phyloP scores from a whole-genome alignment of 108 stramenopile genomes.

The Nitzschia sp. region DNA sequence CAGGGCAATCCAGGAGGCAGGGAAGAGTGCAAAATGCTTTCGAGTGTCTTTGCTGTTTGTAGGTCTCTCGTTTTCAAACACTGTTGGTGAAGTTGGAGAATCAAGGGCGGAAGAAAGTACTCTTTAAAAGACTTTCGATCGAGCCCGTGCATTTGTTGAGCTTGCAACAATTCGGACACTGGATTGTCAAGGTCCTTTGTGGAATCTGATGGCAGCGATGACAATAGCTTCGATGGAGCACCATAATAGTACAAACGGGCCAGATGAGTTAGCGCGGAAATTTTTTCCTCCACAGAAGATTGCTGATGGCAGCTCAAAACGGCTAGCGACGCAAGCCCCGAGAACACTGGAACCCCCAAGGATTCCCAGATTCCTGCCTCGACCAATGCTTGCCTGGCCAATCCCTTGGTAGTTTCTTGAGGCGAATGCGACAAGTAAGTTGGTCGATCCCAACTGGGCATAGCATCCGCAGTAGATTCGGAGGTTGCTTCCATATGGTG shows the following conservation, averaged over 20 bases:
- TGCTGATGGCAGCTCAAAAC: slow-evolving; percentile 23
- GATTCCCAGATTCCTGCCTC: slow-evolving; percentile 73
- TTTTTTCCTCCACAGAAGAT: slow-evolving; percentile 11
- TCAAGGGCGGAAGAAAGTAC: slow-evolving; percentile 10
- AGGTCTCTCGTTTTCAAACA: slow-evolving; percentile 37
- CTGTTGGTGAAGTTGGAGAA: slow-evolving; percentile 48
- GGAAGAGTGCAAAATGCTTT: slow-evolving; percentile 25
- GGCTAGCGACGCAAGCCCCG: slow-evolving; percentile 44
- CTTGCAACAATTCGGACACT: background rate
- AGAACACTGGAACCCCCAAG: slow-evolving; percentile 46
- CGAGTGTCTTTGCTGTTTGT: slow-evolving; percentile 27
- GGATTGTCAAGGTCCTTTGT: background rate
- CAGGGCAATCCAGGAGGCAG: slow-evolving; percentile 32
- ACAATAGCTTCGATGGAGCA: slow-evolving; percentile 21
- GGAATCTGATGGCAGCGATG: background rate
- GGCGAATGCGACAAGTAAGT: slow-evolving; percentile 39
- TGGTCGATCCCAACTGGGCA: slow-evolving; percentile 46
- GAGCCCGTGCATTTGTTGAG: slow-evolving; percentile 2
- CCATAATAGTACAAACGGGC: slow-evolving; percentile 54
- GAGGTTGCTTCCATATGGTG: slow-evolving; percentile 14
- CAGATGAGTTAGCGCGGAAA: slow-evolving; percentile 40
- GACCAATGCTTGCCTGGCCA: slow-evolving; percentile 47
- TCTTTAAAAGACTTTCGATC: slow-evolving; percentile 14
- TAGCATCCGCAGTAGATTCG: slow-evolving; percentile 28
- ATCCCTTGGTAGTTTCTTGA: slow-evolving; percentile 43